These are phyloP conservation scores for Umbilicaria muhlenbergii DNA, from an alignment of 495 filamentous ascomycete genomes.

Conservation along the genomic window DNA sequence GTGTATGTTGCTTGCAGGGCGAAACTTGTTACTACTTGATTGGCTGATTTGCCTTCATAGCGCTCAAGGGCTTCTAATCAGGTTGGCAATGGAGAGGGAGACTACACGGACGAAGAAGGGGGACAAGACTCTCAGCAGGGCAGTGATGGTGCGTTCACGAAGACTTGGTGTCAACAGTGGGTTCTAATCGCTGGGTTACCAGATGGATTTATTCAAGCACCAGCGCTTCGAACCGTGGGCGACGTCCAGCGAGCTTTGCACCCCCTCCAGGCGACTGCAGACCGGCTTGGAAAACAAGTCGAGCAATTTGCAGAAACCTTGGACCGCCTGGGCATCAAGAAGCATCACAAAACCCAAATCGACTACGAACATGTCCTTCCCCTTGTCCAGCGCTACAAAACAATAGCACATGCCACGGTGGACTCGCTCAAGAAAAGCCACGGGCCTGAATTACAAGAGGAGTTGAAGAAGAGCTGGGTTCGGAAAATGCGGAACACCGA, in stretches of 20 bases:
- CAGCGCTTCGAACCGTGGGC: slow-evolving; percentile 28
- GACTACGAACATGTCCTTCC: slow-evolving; percentile 12
- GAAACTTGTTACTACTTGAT: neutral
- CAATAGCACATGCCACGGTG: slow-evolving; percentile 16
- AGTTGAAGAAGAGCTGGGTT: slow-evolving; percentile 12
- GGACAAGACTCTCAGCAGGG: slow-evolving; percentile 1
- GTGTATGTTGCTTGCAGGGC: neutral
- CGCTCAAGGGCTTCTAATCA: slow-evolving; percentile 9
- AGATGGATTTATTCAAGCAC: slow-evolving; percentile 5
- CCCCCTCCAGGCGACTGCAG: slow-evolving; percentile 40
- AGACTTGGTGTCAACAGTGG: neutral
- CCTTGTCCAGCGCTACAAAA: slow-evolving; percentile 18
- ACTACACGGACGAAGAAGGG: too few species aligned
- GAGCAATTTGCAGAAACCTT: slow-evolving; percentile 50
- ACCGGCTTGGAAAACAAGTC: slow-evolving; percentile 45
- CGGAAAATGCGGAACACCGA: slow-evolving; percentile 6
- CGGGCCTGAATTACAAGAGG: slow-evolving; percentile 15
- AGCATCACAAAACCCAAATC: neutral
- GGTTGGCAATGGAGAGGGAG: neutral
- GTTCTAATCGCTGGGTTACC: neutral
- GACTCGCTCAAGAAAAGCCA: slow-evolving; percentile 18
- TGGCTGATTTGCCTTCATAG: neutral
- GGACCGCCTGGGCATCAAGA: slow-evolving; percentile 31
- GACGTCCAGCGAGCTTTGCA: slow-evolving; percentile 35
- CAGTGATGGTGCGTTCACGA: slow-evolving; percentile 10